A percentile compares a stretch with the other conserved stretches of the same genome.
These are phyloP conservation scores for Ambrosia trifida DNA, from an alignment of 129 eudicot species.

Conservation along the genomic window DNA sequence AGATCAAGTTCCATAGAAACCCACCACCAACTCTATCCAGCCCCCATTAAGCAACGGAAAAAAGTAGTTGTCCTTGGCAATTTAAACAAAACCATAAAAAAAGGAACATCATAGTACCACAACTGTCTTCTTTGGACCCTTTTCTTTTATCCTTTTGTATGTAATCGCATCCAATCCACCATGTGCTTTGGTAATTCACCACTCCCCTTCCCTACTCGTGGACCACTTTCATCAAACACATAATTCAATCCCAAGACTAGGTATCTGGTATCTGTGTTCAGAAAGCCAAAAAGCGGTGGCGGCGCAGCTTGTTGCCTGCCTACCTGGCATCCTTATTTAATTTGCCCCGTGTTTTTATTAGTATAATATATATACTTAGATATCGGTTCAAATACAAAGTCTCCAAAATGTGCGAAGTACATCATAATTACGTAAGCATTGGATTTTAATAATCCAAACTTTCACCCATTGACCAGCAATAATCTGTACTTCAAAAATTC, in stretches of 20 bases:
- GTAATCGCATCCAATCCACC: constrained; percentile 32
- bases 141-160: constrained; percentile 21
- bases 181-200: constrained; percentile 34
- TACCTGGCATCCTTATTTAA: too few relatives aligned
- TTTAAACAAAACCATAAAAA: constrained; percentile 26
- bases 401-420: too few relatives aligned
- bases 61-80: constrained; percentile 33
- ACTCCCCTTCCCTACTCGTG: constrained; percentile 18
- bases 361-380: too few relatives aligned
- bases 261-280: too few relatives aligned
- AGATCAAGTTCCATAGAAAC: constrained; percentile 12
- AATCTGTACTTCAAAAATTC: too few relatives aligned
- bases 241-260: constrained; percentile 19
- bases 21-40: constrained; percentile 24
- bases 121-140: constrained; percentile 30
- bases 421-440: too few relatives aligned
- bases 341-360: too few relatives aligned
- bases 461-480: too few relatives aligned
- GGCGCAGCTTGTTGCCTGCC: too few relatives aligned
- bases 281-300: too few relatives aligned
- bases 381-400: too few relatives aligned
- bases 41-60: constrained; percentile 24
- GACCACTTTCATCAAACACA: constrained; percentile 30
- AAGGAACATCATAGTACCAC: constrained; percentile 34
- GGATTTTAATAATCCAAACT: too few relatives aligned